Base-by-base conservation (phyloP, 345 rosid genomes). In the Camelina hispida region DNA sequence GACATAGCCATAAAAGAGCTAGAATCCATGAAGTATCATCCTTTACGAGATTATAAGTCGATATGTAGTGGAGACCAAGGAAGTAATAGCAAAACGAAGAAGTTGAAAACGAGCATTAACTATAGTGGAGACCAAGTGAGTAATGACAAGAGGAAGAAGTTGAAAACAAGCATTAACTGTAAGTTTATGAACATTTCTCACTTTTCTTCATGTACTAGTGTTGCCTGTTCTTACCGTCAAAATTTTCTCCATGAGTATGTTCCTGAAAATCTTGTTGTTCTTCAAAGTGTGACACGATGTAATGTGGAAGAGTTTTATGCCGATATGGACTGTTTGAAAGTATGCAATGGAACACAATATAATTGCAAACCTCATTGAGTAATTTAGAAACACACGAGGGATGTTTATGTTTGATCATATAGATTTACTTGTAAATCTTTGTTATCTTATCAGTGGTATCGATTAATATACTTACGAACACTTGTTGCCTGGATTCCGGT, bases 21-120 rank as follows among this genome's bases (percentile, higher is more conserved):
- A 81, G 83, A 79, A 76, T 83, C 87, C 5, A 72, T 91, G 83
- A 86, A 78, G 67, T 91, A 94, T 83, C 94, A 91, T 44, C 98
- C 97, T 74, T 81, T 94, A 64, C 84, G 76, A 69, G 87, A 82
- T 69, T 85, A 76, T 63, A 83, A 81, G 57, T 37, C 3, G 32
- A 68, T 46, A 59, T 53, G 37, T 38, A 62, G 55, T 25, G 73
- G 76, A 53, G 56, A 51, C n/a, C 63, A 58, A 71, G 80, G 69
- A 69, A 53, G 73, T 66, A 18, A 23, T 55, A 53, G 17, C 1
- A 79, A 66, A 77, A 83, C 84, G 84, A 89, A 81, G 81, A 88
- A 84, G 81, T 63, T 77, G 76, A 87, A 81, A 84, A 75, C 68
- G 35, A 54, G 69, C 71, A 32, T 59, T 6, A 44, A 68, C 42